Evolutionary conservation across 2,329 filamentous ascomycete genomes (phyloP).

Genomic region (Cladosporium halotolerans): DNA sequence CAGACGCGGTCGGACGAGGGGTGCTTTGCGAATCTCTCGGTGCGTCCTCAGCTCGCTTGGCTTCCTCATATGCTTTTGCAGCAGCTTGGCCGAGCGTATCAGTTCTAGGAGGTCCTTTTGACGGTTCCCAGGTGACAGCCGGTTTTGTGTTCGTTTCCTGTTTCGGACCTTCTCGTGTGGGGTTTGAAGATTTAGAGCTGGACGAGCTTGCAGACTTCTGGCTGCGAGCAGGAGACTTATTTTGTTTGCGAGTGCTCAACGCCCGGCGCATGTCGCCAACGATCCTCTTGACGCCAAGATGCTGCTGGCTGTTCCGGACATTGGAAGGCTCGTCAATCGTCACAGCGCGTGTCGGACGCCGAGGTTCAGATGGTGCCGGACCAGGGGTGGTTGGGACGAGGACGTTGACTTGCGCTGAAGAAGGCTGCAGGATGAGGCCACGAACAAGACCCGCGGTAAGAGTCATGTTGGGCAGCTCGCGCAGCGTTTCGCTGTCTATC

Average conservation of each 20-base stretch:
- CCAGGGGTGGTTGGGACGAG: conserved; percentile 43
- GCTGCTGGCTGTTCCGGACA: conserved; percentile 29
- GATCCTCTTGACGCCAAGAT: conserved; percentile 74
- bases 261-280: conserved; percentile 80
- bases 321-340: conserved; percentile 14
- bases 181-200: conserved; percentile 53
- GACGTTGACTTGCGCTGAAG: conserved; percentile 69
- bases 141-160: conserved; percentile 10
- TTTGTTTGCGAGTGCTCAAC: conserved; percentile 50
- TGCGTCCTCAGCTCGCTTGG: conserved; percentile 10
- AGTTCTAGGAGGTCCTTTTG: conserved; percentile 23
- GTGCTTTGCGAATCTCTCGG: conserved; percentile 3
- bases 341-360: conserved; percentile 12
- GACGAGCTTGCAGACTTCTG: conserved; percentile 21
- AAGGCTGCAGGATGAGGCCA: conserved; percentile 76
- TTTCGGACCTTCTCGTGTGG: neutral
- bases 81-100: conserved; percentile 62
- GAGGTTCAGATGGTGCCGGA: conserved; percentile 12
- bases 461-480: conserved; percentile 52
- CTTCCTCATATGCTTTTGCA: conserved; percentile 23
- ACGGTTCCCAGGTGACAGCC: conserved; percentile 21
- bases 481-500: conserved; percentile 32
- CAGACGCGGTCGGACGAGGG: neutral
- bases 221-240: conserved; percentile 14
- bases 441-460: conserved; percentile 80